Base-by-base conservation (phyloP, 768 basidiomycete species). In the Mycena capillaripes region DNA sequence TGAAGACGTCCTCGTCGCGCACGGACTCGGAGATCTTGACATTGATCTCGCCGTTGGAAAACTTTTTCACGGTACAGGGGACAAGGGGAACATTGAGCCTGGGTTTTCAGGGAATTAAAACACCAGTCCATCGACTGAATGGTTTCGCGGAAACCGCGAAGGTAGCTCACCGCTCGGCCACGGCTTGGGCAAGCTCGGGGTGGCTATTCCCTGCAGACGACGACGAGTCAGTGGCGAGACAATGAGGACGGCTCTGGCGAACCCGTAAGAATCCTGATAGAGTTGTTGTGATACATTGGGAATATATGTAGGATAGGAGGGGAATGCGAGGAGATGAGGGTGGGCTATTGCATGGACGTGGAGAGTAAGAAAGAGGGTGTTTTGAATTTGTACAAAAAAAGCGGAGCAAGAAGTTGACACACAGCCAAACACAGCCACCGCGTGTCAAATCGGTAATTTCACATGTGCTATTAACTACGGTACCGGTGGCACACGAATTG, bases 1-100 rank as follows among this genome's bases (percentile, higher is more conserved):
- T 98, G 87, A 98, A 99, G 30, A 98, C 96, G 82, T 99, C 98
- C 84, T 97, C 97, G 83, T 99, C 97, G 55, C 98, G 93, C 53
- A 99, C 93, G 67, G 95, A 97, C 84, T 98, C 97, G 61, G 92
- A 89, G 76, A 99, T 98, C 83, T 94, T 96, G 85, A 97, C 94
- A 82, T 94, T 95, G 80, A 95, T 95, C 85, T 98, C 97, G 78
- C 97, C 97, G 77, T 97, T 97, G 73, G 95, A 96, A 84, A 97
- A 97, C 79, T 94, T 95, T 82, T 92, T 91, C 81, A 93, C 95
- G 75, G 89, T 94, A 86, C 90, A 93, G 73, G 93, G 95, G 66
- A 93, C 93, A 72, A 98, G 90, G 73, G 93, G 91, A 62, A 97
- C 91, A 78, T 94, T 92, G 76, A 99, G 93, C 84, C 97, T 99